Base-by-base conservation (phyloP, 345 rosid species). In the Cochlearia excelsa region DNA sequence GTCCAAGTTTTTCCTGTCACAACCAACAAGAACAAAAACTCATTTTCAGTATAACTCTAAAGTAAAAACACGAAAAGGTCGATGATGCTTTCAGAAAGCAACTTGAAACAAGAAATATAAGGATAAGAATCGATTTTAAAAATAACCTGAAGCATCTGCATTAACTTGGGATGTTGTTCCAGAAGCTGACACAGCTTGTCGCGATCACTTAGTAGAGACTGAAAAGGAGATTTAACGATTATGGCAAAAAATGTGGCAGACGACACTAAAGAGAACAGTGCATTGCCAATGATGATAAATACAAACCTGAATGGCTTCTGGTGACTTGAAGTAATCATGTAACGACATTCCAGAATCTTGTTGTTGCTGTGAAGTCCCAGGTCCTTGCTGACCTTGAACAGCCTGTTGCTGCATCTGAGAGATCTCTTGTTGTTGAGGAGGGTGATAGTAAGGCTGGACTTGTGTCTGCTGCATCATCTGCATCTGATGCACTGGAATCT, bases 101-200 rank as follows among this genome's bases (percentile, higher is more conserved):
- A 35, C 7, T 7, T 29, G 16, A 40, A 9, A 39, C 9, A 52
- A 4, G 11, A 23, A 11, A 45, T 44, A 11, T 11, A 55, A 38
- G 45, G 58, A 39, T 29, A 55, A 46, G 11, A 42, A 42, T 37
- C 37, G 35, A 42, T 34, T 29, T 9, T 28, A 49, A 44, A 29
- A 54, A 29, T 9, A 65, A 90, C 99, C 99, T 93, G 96, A 71
- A 93, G 96, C 97, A 93, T 87, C 81, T 90, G 92, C 95, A 93
- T 87, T 68, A 93, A 43, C 67, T 85, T 93, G 5, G 99, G 99
- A 74, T 93, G 85, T 70, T 85, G 95, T 81, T 93, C 97, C 87
- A 93, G 65, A 70, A 93, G 92, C 78, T 92, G 88, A 81, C 97
- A 89, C 16, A 93, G 94, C 79, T 90, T 89, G 38, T 93, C 94